Percentiles rank a stretch among this genome's conserved stretches.
These are phyloP conservation scores for Prototheca cutis DNA, from an alignment of 163 green algal genomes.

Conservation along the genomic window DNA sequence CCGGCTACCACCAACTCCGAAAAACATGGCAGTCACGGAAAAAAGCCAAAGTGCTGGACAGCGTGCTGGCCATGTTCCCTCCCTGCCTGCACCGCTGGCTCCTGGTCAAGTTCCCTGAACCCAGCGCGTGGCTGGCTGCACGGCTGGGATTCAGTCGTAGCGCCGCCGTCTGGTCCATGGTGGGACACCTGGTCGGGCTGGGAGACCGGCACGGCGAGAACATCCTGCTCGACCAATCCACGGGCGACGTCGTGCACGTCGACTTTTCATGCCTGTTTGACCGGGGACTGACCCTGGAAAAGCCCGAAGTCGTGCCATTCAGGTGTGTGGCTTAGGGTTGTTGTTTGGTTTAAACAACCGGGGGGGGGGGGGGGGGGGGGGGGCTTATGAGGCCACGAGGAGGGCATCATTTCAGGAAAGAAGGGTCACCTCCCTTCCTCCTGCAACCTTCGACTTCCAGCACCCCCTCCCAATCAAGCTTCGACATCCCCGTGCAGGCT, in stretches of 20 bases:
- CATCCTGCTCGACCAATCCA: slow-evolving; percentile 74
- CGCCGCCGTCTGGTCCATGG: slow-evolving; percentile 85
- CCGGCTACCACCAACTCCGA: too few species aligned
- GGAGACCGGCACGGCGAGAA: slow-evolving; percentile 95
- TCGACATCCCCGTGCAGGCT: slow-evolving; percentile 36
- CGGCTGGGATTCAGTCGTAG: slow-evolving; percentile 69
- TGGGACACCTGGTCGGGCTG: slow-evolving; percentile 40
- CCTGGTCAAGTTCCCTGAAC: slow-evolving; percentile 67
- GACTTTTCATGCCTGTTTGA: slow-evolving; percentile 99
- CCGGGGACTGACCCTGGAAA: slow-evolving; percentile 58
- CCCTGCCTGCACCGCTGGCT: slow-evolving; percentile 80
- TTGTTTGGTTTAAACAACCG: not conserved
- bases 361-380: too few species aligned
- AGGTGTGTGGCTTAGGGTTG: slow-evolving; percentile 23
- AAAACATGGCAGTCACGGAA: not conserved
- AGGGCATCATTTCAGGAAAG: not conserved
- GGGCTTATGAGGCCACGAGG: not conserved
- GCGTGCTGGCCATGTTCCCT: slow-evolving; percentile 59
- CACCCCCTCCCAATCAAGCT: not conserved
- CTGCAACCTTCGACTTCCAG: not conserved
- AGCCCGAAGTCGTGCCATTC: slow-evolving; percentile 92
- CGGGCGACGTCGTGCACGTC: slow-evolving; percentile 81
- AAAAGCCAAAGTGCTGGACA: slow-evolving; percentile 28
- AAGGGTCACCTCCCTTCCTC: not conserved
- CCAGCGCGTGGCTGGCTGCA: slow-evolving; percentile 71